Conservation (phyloP, 2,329 filamentous ascomycete genomes). For the Exophiala dermatitidis region DNA sequence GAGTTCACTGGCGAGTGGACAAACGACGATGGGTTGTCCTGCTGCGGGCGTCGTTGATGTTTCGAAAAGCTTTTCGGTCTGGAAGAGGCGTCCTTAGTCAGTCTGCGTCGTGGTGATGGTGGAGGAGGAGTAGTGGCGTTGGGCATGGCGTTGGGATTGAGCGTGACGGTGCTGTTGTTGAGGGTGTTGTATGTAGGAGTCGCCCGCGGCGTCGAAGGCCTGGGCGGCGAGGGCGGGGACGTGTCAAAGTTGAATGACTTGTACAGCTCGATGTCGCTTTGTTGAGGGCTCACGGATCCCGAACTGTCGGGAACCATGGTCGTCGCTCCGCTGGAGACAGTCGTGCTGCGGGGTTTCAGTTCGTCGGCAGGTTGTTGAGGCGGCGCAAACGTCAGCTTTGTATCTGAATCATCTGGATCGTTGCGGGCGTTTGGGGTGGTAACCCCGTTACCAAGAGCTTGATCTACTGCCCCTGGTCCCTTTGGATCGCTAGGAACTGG, state of each 20-base stretch:
- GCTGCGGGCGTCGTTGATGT: not conserved
- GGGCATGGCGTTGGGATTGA: slow-evolving; percentile 1
- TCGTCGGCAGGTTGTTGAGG: not conserved
- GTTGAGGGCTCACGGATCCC: slow-evolving; percentile 2
- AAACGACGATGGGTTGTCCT: not conserved
- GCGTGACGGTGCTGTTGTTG: not conserved
- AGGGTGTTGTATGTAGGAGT: not conserved
- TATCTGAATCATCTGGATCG: not conserved
- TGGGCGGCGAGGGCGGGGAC: not conserved
- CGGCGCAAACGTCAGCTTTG: not conserved
- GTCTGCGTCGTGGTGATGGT: not conserved
- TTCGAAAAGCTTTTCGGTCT: slow-evolving; percentile 1
- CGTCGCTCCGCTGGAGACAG: slow-evolving; percentile 12
- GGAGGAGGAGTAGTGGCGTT: not conserved
- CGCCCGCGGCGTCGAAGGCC: not conserved
- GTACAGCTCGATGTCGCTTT: slow-evolving; percentile 7
- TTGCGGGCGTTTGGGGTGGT: too few relatives aligned
- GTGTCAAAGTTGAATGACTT: slow-evolving; percentile 16
- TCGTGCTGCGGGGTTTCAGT: slow-evolving; percentile 3
- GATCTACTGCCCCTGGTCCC: slow-evolving; percentile 8
- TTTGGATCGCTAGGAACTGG: slow-evolving; percentile 6
- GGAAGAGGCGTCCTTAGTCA: not conserved
- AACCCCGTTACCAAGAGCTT: not conserved
- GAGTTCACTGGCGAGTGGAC: slow-evolving; percentile 10
- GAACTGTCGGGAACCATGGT: slow-evolving; percentile 15